Evolutionary conservation across 208 protist species (phyloP).

Genomic region (Crithidia acanthocephali): DNA sequence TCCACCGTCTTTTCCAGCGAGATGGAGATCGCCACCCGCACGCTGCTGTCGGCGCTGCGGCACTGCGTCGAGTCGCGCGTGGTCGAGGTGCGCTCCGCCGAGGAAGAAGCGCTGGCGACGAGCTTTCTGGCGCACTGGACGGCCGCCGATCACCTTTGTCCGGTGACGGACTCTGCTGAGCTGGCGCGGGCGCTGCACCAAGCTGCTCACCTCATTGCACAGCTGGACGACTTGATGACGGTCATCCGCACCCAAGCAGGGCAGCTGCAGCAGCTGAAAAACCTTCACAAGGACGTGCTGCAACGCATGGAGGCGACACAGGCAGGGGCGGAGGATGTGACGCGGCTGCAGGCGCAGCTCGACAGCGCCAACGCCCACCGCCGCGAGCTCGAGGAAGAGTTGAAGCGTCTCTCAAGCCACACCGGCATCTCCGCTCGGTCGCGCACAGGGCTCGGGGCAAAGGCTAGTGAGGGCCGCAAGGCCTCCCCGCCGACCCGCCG

Average conservation of each 20-base stretch:
- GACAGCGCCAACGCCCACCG: conserved; percentile 25
- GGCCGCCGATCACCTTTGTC: conserved; percentile 35
- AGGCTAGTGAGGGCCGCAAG: background rate
- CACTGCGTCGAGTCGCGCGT: conserved; percentile 44
- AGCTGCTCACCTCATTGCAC: conserved; percentile 47
- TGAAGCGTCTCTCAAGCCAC: conserved; percentile 13
- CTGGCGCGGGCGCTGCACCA: conserved; percentile 47
- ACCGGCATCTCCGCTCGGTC: background rate
- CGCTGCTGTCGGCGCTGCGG: conserved; percentile 48
- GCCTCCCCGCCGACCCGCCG: conserved; percentile 7
- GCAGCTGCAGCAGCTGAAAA: conserved; percentile 49
- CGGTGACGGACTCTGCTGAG: conserved; percentile 49
- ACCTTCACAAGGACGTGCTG: conserved; percentile 30
- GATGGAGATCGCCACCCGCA: conserved; percentile 48
- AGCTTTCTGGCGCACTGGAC: conserved; percentile 37
- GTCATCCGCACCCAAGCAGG: conserved; percentile 48
- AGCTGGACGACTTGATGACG: conserved; percentile 53
- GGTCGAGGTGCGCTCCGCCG: conserved; percentile 37
- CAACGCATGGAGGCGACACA: conserved; percentile 20
- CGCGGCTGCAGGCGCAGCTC: conserved; percentile 14
- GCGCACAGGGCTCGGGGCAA: background rate
- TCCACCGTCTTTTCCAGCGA: conserved; percentile 47
- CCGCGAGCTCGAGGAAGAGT: conserved; percentile 33
- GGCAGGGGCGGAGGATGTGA: background rate
- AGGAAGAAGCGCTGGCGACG: conserved; percentile 34